Base-by-base conservation (phyloP, 164 flowering plant species). In the Sedum album region DNA sequence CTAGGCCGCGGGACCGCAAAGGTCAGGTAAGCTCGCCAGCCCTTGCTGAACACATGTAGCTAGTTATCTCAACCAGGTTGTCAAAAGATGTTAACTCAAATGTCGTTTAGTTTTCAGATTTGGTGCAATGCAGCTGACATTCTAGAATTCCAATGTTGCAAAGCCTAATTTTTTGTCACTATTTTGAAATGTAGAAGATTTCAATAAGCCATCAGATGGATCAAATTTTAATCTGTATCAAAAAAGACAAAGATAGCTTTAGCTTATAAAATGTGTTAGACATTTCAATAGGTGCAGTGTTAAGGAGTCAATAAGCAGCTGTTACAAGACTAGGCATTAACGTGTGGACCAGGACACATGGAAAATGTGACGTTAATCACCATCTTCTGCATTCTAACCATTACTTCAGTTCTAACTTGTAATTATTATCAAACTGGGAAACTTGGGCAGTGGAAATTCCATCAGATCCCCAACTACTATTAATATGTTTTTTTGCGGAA, bases 311-410 rank as follows among this genome's bases (percentile, higher is more conserved):
- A 49, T 17, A 49, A 49, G n/a, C 5, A 14, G 25, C n/a, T 6
- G 57, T 6, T n/a, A 5, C n/a, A 21, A 25, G 61, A 55, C 31
- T 26, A 23, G 26, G 61, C 61, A 55, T 55, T n/a, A 25, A 28
- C 62, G 62, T 57, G 62, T 57, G 62, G 62, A 57, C 62, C 33
- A 17, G 62, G 62, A 57, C 35, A 57, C 28, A 30, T 5, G 33
- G 31, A 25, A 25, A 55, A 55, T 55, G 30, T 11, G 28, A 57
- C 28, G 60, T 7, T 53, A 23, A 53, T 21, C 1, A 2, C 28
- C 28, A 21, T 53, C 28, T 53, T 21, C n/a, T n/a, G n/a, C 60
- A 25, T 53, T 53, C 28, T 53, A 53, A 28, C 28, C 28, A 21
- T 7, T 53, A 23, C 60, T 53, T 21, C 28, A 53, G 28, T 53